These are phyloP conservation scores for Dendrocalamus latiflorus DNA, from an alignment of 202 grass and related monocot genomes.

Conservation along the genomic window DNA sequence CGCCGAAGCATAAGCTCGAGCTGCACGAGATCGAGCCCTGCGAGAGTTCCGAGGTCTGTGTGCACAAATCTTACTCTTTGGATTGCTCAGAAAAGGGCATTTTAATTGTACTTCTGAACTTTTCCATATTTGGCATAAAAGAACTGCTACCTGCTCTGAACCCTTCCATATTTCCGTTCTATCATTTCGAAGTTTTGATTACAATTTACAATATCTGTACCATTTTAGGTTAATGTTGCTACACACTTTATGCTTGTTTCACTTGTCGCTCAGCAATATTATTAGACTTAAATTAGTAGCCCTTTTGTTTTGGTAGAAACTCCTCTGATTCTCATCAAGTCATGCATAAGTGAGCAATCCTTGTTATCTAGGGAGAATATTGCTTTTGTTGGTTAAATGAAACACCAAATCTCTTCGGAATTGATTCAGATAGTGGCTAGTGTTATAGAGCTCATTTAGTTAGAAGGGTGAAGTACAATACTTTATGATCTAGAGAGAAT, in stretches of 20 bases:
- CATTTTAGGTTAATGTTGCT: background rate
- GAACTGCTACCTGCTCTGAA: background rate
- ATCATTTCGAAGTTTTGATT: background rate
- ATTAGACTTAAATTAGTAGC: too few relatives aligned
- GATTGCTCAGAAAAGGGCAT: background rate
- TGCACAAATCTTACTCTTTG: background rate
- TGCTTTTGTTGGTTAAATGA: too few relatives aligned
- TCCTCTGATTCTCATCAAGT: too few relatives aligned
- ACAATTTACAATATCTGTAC: background rate
- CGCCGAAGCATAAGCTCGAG: slow-evolving; percentile 9
- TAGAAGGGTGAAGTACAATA: too few relatives aligned
- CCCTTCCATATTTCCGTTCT: background rate
- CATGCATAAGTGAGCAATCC: too few relatives aligned
- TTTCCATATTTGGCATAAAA: background rate
- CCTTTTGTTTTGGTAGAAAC: too few relatives aligned
- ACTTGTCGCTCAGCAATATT: background rate
- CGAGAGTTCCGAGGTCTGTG: slow-evolving; percentile 5
- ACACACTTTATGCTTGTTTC: background rate
- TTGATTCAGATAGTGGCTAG: too few relatives aligned
- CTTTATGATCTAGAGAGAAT: too few relatives aligned
- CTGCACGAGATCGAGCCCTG: background rate
- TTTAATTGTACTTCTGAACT: background rate
- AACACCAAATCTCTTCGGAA: too few relatives aligned
- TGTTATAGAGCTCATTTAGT: too few relatives aligned
- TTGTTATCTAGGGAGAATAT: too few relatives aligned